Conservation (phyloP, 208 protist species). For the Acanthamoeba sp. region DNA sequence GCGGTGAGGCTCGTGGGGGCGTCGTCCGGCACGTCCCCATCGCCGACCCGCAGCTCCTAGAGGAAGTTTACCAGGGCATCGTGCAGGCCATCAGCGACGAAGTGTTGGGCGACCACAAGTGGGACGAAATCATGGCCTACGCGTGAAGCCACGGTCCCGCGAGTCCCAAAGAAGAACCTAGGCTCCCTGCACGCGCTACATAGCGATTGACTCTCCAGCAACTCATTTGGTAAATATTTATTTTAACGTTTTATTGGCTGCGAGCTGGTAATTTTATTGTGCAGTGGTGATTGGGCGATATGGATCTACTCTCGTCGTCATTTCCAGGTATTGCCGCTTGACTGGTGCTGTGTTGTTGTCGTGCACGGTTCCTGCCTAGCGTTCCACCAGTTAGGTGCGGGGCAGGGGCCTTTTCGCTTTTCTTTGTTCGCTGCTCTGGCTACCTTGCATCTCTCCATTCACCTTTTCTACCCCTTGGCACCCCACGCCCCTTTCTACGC, state of each 20-base stretch:
- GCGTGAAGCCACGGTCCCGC: background rate
- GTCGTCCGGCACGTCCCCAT: background rate
- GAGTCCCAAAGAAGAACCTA: no score
- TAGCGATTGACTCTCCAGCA: no score
- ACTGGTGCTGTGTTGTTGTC: no score
- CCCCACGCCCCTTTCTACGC: no score
- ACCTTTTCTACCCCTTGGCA: no score
- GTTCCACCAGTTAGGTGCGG: no score
- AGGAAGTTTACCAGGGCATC: slow-evolving; percentile 63
- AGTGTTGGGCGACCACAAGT: slow-evolving; percentile 64
- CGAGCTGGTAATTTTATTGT: background rate
- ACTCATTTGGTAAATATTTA: background rate
- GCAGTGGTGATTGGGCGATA: background rate
- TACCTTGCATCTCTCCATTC: no score
- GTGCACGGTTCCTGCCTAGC: no score
- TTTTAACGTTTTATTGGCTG: background rate
- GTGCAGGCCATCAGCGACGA: slow-evolving; percentile 43
- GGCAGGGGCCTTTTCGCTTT: no score
- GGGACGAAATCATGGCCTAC: slow-evolving; percentile 70
- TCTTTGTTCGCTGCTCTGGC: no score
- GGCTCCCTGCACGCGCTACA: background rate
- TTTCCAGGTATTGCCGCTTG: background rate
- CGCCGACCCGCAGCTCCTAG: slow-evolving; percentile 36
- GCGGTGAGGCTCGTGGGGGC: background rate
- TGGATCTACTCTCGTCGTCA: background rate